phyloP scores from a whole-genome alignment of 331 rosid species.

The Cucumis variabilis region DNA sequence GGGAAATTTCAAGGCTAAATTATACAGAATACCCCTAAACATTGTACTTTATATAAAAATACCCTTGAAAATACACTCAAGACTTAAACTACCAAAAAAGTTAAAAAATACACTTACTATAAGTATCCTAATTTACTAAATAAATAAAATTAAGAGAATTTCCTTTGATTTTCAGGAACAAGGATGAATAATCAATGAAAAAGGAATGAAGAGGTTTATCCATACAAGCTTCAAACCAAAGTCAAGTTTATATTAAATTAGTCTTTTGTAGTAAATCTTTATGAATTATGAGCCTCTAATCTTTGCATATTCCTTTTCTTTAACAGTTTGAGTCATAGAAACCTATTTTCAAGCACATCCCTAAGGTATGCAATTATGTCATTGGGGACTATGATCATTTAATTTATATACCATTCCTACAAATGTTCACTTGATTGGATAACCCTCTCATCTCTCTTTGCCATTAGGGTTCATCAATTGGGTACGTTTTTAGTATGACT shows the following conservation, averaged over 20 bases:
- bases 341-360: constrained; percentile 90
- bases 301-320: constrained; percentile 21
- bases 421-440: background rate
- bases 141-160: too few relatives aligned
- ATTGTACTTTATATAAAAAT: too few relatives aligned
- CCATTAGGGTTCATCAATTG: background rate
- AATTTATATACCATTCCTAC: background rate
- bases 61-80: too few relatives aligned
- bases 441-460: background rate
- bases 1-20: too few relatives aligned
- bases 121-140: too few relatives aligned
- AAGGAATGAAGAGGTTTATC: too few relatives aligned
- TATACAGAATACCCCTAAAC: too few relatives aligned
- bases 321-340: constrained; percentile 57
- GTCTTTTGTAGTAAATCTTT: background rate
- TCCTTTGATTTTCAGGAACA: too few relatives aligned
- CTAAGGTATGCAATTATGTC: constrained; percentile 71
- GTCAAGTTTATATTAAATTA: background rate
- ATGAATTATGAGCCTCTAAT: background rate
- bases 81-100: too few relatives aligned
- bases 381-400: constrained; percentile 18
- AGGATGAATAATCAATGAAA: too few relatives aligned
- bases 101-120: too few relatives aligned
- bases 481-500: background rate
- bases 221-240: too few relatives aligned